Conservation (phyloP, 768 basidiomycete species). For the Lentinula sp. region DNA sequence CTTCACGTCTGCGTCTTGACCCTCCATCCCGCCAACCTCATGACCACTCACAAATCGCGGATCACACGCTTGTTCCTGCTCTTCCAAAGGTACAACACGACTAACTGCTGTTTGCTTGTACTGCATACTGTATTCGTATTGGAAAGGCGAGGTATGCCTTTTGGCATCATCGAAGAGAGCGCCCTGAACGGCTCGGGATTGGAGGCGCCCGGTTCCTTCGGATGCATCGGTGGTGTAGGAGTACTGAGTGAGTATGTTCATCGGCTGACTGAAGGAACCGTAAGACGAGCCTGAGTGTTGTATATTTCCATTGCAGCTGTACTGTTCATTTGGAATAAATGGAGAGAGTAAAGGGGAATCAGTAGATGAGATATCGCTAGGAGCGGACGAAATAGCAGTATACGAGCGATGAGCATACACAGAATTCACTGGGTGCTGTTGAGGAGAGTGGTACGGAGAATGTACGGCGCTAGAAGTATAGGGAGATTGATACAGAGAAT, state of each 20-base stretch:
- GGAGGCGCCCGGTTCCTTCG: background rate
- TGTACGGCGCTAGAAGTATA: background rate
- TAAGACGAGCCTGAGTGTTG: background rate
- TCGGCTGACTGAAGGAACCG: background rate
- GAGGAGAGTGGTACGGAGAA: background rate
- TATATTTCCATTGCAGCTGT: background rate
- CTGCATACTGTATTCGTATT: background rate
- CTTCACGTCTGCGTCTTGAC: background rate
- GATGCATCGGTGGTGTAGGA: background rate
- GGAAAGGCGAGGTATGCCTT: background rate
- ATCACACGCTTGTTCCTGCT: background rate
- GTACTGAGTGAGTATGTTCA: background rate
- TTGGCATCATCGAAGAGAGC: background rate
- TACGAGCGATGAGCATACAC: background rate
- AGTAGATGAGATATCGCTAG: background rate
- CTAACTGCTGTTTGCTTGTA: background rate
- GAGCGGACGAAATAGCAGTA: background rate
- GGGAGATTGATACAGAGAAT: background rate
- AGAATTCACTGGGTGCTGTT: background rate
- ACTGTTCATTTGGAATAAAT: background rate
- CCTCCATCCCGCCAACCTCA: background rate
- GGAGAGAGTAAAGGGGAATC: constrained; percentile 1
- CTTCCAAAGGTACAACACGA: background rate
- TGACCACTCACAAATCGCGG: constrained; percentile 1
- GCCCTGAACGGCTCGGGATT: background rate